phyloP scores from a whole-genome alignment of 169 alveolate genomes.

The Plasmodium yoelii region DNA sequence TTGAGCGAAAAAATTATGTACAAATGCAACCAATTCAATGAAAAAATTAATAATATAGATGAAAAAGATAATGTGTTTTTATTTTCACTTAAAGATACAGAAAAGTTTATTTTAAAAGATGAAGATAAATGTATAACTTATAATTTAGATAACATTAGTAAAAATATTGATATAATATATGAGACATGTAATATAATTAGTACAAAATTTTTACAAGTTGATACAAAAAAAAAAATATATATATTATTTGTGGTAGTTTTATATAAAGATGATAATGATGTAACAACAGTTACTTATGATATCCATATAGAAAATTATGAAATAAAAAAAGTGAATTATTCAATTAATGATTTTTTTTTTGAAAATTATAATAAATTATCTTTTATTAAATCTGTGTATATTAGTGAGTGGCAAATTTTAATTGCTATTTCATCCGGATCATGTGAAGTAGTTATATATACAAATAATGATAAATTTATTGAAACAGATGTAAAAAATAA shows the following conservation, averaged over 20 bases:
- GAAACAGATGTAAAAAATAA: neutral
- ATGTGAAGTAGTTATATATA: conserved; percentile 53
- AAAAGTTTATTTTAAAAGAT: conserved; percentile 58
- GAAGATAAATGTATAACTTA: conserved; percentile 6
- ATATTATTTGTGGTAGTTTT: conserved; percentile 49
- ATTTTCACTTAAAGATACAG: conserved; percentile 32
- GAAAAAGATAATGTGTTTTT: conserved; percentile 63
- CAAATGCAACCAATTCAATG: conserved; percentile 25
- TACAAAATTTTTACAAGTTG: conserved; percentile 60
- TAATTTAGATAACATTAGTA: conserved; percentile 25
- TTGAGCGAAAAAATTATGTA: conserved; percentile 16
- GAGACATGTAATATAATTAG: conserved; percentile 53
- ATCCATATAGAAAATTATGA: conserved; percentile 40
- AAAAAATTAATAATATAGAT: conserved; percentile 33
- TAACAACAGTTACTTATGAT: conserved; percentile 71
- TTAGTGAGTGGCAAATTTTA: conserved; percentile 61
- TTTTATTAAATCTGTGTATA: conserved; percentile 40
- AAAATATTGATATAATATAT: conserved; percentile 36
- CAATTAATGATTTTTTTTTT: conserved; percentile 72
- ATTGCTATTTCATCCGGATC: conserved; percentile 58
- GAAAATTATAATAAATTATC: conserved; percentile 22
- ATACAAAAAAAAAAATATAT: conserved; percentile 15
- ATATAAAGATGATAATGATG: conserved; percentile 23
- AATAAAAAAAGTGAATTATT: conserved; percentile 63
- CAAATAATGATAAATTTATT: conserved; percentile 14